These are phyloP conservation scores for Naegleria lovaniensis DNA, from an alignment of 208 protist species.

Conservation along the genomic window DNA sequence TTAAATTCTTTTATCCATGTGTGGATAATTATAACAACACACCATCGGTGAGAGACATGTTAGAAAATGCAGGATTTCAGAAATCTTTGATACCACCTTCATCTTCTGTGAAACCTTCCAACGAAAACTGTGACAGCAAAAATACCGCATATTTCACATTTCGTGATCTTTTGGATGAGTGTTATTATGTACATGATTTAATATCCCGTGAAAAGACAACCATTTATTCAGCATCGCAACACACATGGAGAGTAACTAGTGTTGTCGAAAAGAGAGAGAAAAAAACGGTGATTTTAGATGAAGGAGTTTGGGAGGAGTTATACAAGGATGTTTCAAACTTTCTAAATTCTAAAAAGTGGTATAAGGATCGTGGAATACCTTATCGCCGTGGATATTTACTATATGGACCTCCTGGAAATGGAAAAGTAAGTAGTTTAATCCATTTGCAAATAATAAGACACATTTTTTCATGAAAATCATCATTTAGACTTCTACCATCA, in stretches of 20 bases:
- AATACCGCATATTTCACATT: background rate
- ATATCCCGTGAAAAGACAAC: background rate
- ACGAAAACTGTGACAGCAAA: background rate
- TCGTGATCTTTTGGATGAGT: background rate
- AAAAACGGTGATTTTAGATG: background rate
- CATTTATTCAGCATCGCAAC: background rate
- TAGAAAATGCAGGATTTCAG: background rate
- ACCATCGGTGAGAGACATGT: background rate
- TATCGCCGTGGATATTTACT: constrained; percentile 42
- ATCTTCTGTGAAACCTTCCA: too few species aligned
- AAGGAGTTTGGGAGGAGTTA: background rate
- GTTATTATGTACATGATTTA: background rate
- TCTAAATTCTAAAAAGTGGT: background rate
- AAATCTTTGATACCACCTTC: background rate
- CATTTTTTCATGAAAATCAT: too few species aligned
- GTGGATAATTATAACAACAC: background rate
- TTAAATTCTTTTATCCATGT: background rate
- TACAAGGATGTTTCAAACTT: background rate
- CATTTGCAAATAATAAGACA: too few species aligned
- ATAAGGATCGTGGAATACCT: background rate
- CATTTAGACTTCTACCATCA: constrained; percentile 54
- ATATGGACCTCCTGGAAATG: constrained; percentile 32
- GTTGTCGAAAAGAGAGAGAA: background rate
- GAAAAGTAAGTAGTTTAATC: background rate
- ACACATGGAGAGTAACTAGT: background rate